phyloP scores from a whole-genome alignment of 1,139 yeast species.

The Pichia sp. region DNA sequence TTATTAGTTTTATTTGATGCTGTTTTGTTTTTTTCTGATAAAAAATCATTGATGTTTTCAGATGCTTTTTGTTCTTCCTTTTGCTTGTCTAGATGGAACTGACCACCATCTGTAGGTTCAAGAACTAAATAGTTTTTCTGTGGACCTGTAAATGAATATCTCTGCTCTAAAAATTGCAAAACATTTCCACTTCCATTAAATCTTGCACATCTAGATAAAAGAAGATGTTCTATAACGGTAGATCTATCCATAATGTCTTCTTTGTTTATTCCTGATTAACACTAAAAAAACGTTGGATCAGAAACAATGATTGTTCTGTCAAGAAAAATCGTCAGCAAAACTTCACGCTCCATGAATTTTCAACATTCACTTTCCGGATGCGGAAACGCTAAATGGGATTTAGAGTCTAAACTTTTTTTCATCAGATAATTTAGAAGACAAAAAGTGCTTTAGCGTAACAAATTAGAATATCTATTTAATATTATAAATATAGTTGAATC shows the following conservation, averaged over 20 bases:
- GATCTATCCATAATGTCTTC: conserved; percentile 31
- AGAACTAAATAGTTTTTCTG: conserved; percentile 55
- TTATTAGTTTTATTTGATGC: conserved; percentile 18
- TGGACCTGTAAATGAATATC: conserved; percentile 53
- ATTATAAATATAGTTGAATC: too few relatives aligned
- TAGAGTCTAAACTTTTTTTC: too few relatives aligned
- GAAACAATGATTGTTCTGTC: too few relatives aligned
- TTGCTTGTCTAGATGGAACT: conserved; percentile 17
- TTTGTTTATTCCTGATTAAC: neutral
- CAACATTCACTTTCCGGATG: too few relatives aligned
- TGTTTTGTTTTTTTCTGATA: neutral
- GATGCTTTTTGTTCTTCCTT: conserved; percentile 11
- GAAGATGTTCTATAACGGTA: conserved; percentile 44
- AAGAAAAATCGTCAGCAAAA: too few relatives aligned
- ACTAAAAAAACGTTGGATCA: too few relatives aligned
- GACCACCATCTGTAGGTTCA: conserved; percentile 37
- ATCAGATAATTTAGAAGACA: too few relatives aligned
- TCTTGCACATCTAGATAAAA: conserved; percentile 46
- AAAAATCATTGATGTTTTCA: conserved; percentile 4
- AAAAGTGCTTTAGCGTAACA: too few relatives aligned
- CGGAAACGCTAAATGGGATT: too few relatives aligned
- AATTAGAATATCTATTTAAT: too few relatives aligned
- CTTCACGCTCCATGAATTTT: too few relatives aligned
- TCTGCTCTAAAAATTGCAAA: conserved; percentile 43
- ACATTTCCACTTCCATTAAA: conserved; percentile 35